Conservation (phyloP, 768 basidiomycete genomes). For the Boletus rubropictus region DNA sequence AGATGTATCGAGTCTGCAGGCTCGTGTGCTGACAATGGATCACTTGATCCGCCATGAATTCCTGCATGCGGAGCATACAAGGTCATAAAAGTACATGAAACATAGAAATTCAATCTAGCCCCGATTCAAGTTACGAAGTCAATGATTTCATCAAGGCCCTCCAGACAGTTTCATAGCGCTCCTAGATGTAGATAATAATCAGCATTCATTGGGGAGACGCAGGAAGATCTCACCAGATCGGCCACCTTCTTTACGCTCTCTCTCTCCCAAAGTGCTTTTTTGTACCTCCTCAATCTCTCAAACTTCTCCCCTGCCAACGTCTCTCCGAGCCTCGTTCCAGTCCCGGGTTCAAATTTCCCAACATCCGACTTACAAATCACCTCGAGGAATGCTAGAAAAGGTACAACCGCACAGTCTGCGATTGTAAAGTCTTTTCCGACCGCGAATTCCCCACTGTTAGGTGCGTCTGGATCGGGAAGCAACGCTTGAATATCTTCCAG, state of each 20-base stretch:
- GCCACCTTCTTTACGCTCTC: slow-evolving; percentile 7
- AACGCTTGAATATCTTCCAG: neutral
- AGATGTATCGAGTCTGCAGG: neutral
- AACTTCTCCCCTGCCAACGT: slow-evolving; percentile 40
- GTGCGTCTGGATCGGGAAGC: slow-evolving; percentile 32
- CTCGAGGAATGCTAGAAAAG: slow-evolving; percentile 47
- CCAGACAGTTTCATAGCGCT: neutral
- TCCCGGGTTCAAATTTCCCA: slow-evolving; percentile 43
- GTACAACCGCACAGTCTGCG: slow-evolving; percentile 54
- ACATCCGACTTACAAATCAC: slow-evolving; percentile 41
- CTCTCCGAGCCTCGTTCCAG: slow-evolving; percentile 40
- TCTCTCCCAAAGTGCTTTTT: slow-evolving; percentile 40
- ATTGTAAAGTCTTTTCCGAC: slow-evolving; percentile 44
- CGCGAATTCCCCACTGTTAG: slow-evolving; percentile 36
- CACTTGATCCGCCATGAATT: neutral
- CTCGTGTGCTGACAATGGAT: neutral
- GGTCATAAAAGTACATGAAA: neutral
- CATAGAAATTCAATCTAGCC: neutral
- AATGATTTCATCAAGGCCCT: neutral
- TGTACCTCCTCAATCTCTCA: slow-evolving; percentile 45
- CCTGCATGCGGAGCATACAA: neutral
- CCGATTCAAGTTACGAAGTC: neutral
- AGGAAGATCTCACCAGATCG: neutral
- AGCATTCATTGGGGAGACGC: neutral
- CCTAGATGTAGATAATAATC: neutral